Evolutionary conservation across 2,329 filamentous ascomycete species (phyloP).

Genomic region (Diaporthe ilicicola): DNA sequence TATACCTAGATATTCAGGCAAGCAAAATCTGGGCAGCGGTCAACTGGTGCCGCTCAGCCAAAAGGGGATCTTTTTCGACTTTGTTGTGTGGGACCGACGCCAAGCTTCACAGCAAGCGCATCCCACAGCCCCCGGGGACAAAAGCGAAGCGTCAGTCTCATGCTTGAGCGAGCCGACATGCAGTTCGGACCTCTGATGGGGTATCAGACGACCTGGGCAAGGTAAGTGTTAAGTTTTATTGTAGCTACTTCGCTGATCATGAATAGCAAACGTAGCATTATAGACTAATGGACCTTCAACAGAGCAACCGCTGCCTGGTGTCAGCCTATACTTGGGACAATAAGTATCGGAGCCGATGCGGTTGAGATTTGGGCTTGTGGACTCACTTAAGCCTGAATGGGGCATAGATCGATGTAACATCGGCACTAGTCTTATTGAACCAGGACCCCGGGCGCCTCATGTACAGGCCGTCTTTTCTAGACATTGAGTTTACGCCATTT

Average conservation of each 20-base stretch:
- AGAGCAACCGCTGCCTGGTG: background rate
- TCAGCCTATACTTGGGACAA: background rate
- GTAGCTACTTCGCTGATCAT: background rate
- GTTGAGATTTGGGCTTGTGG: background rate
- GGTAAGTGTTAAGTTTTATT: background rate
- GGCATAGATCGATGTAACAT: background rate
- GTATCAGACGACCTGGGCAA: background rate
- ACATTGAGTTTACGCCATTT: slow-evolving; percentile 5
- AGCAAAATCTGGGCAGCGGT: background rate
- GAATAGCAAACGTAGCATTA: background rate
- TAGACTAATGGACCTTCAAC: background rate
- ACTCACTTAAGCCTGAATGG: background rate
- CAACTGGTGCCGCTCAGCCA: slow-evolving; percentile 8
- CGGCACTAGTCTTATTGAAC: background rate
- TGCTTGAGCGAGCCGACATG: slow-evolving; percentile 5
- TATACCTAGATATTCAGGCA: background rate
- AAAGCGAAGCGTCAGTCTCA: slow-evolving; percentile 14
- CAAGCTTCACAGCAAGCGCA: background rate
- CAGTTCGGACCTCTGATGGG: too few relatives aligned
- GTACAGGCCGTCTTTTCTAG: background rate
- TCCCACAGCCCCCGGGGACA: too few relatives aligned
- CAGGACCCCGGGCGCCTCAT: background rate
- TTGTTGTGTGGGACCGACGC: background rate
- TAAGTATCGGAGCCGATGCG: background rate
- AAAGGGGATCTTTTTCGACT: background rate